Conservation (phyloP, 345 rosid species). For the Acer negundo region DNA sequence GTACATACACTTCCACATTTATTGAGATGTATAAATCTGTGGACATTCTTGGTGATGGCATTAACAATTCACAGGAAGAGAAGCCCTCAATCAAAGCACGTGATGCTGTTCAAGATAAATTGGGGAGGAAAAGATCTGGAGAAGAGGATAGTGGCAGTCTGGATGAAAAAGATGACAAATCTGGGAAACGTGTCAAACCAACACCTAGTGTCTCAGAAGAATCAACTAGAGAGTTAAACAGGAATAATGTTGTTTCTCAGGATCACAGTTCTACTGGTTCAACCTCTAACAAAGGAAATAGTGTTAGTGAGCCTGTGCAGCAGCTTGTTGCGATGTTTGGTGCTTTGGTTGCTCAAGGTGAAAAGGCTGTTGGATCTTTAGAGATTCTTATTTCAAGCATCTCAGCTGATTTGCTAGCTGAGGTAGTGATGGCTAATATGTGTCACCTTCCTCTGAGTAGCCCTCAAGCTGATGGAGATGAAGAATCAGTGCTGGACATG, state of each 20-base stretch:
- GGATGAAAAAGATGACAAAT: slow-evolving; percentile 48
- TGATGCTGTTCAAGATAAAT: slow-evolving; percentile 41
- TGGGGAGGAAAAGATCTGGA: slow-evolving; percentile 73
- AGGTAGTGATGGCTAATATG: slow-evolving; percentile 97
- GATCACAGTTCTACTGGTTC: slow-evolving; percentile 54
- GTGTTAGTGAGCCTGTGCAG: slow-evolving; percentile 78
- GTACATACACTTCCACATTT: slow-evolving; percentile 9
- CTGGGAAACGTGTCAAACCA: slow-evolving; percentile 71
- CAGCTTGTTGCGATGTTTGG: slow-evolving; percentile 94
- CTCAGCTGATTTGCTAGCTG: slow-evolving; percentile 93
- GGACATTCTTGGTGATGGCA: slow-evolving; percentile 27
- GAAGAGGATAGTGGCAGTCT: slow-evolving; percentile 47
- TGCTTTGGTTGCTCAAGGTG: slow-evolving; percentile 97
- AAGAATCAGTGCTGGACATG: slow-evolving; percentile 59
- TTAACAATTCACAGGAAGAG: slow-evolving; percentile 54
- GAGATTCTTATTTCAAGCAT: slow-evolving; percentile 94
- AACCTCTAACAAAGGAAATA: slow-evolving; percentile 40
- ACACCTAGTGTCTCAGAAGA: slow-evolving; percentile 61
- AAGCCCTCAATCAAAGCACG: slow-evolving; percentile 31
- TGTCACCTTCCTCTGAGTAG: slow-evolving; percentile 55
- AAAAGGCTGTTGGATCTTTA: slow-evolving; percentile 76
- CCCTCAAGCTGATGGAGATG: slow-evolving; percentile 55
- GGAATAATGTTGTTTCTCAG: slow-evolving; percentile 36
- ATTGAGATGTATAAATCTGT: slow-evolving; percentile 2
- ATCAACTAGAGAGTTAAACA: slow-evolving; percentile 50